Conservation (phyloP, 768 basidiomycete species). For the Strobilomyces echinocephalus region DNA sequence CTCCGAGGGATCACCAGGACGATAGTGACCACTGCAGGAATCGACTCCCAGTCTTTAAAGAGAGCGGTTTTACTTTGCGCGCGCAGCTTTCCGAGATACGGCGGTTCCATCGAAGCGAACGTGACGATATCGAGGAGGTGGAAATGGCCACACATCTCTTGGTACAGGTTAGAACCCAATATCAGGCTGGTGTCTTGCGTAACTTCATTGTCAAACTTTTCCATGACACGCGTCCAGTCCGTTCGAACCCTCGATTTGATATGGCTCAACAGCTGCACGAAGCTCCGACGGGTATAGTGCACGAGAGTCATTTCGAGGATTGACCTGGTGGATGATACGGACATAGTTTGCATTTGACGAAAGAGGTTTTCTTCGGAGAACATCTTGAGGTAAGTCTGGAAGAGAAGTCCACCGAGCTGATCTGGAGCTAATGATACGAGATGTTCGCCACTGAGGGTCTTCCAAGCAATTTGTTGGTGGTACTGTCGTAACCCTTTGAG, state of each 20-base stretch:
- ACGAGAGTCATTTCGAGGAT: constrained; percentile 17
- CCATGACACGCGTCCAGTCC: constrained; percentile 44
- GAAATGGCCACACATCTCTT: constrained; percentile 45
- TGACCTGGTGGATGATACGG: neutral
- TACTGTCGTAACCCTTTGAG: constrained; percentile 8
- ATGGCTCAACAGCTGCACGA: constrained; percentile 41
- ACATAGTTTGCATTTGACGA: constrained; percentile 5
- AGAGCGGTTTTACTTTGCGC: constrained; percentile 4
- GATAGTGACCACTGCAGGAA: constrained; percentile 32
- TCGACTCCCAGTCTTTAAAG: constrained; percentile 29
- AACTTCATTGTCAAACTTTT: constrained; percentile 22
- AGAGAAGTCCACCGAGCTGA: constrained; percentile 24
- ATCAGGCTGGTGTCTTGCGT: constrained; percentile 12
- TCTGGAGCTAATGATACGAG: constrained; percentile 19
- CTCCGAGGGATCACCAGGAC: constrained; percentile 31
- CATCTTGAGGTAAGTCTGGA: constrained; percentile 27
- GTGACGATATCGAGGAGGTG: constrained; percentile 39
- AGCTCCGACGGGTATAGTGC: constrained; percentile 47
- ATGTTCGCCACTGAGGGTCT: constrained; percentile 5
- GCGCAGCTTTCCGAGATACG: constrained; percentile 11
- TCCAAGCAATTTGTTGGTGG: constrained; percentile 27
- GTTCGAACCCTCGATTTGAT: constrained; percentile 34
- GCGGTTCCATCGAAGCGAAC: constrained; percentile 17
- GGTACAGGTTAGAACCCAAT: constrained; percentile 33
- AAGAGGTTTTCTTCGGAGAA: constrained; percentile 27